These are phyloP conservation scores for Botrytis byssoidea DNA, from an alignment of 2,329 filamentous ascomycete species.

Conservation along the genomic window DNA sequence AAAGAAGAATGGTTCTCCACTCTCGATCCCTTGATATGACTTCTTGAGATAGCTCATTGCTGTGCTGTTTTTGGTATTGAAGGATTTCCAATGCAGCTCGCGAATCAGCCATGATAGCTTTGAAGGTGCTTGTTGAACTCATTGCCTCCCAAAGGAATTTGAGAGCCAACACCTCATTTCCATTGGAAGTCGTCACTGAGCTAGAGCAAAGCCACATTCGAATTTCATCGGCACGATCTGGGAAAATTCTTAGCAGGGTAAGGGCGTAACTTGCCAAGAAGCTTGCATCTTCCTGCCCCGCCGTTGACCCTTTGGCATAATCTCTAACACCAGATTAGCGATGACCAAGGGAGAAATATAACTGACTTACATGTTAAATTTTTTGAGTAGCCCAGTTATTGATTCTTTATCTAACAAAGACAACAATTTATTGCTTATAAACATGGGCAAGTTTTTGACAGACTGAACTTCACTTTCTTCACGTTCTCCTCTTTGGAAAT, in stretches of 20 bases:
- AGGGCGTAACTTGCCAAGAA: conserved; percentile 83
- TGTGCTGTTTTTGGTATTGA: conserved; percentile 30
- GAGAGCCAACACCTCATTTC: conserved; percentile 59
- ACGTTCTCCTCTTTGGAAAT: background rate
- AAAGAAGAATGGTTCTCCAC: conserved; percentile 86
- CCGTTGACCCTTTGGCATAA: conserved; percentile 31
- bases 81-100: conserved; percentile 55
- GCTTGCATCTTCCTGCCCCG: conserved; percentile 55
- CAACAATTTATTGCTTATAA: conserved; percentile 64
- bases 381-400: conserved; percentile 52
- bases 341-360: too few relatives aligned
- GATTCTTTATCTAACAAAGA: conserved; percentile 74
- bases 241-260: conserved; percentile 82
- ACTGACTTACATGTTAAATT: conserved; percentile 30
- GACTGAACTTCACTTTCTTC: background rate
- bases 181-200: conserved; percentile 36
- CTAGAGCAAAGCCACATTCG: conserved; percentile 91
- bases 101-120: conserved; percentile 55
- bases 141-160: conserved; percentile 82
- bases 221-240: conserved; percentile 78
- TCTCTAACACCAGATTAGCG: conserved; percentile 27
- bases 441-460: conserved; percentile 44
- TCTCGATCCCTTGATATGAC: conserved; percentile 48
- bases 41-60: conserved; percentile 16
- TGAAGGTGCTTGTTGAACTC: conserved; percentile 56